Evolutionary conservation across 306 rosid genomes (phyloP).

Genomic region (Luffa aegyptiaca): DNA sequence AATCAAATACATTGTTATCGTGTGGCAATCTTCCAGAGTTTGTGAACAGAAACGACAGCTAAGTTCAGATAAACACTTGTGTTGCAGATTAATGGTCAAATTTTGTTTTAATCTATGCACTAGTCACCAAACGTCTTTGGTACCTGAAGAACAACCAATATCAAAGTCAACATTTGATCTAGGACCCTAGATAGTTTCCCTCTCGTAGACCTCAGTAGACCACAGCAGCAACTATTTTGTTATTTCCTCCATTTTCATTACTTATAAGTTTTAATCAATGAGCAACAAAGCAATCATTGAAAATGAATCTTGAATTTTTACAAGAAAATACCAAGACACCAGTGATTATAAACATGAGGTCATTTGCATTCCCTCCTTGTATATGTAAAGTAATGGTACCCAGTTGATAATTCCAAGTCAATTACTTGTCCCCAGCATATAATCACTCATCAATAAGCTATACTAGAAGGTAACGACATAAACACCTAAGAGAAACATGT

Average conservation of each 20-base stretch:
- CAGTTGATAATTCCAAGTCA: slow-evolving; percentile 83
- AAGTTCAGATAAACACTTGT: neutral
- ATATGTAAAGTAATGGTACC: slow-evolving; percentile 96
- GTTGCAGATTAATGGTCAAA: neutral
- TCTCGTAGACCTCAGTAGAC: neutral
- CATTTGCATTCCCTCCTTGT: slow-evolving; percentile 49
- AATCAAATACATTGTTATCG: neutral
- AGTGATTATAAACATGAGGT: neutral
- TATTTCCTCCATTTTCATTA: neutral
- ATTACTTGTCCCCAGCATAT: slow-evolving; percentile 39
- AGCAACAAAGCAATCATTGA: neutral
- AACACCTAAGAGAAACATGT: slow-evolving; percentile 5
- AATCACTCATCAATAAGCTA: neutral
- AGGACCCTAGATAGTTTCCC: neutral
- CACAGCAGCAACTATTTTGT: neutral
- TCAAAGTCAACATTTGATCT: neutral
- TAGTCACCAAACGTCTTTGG: neutral
- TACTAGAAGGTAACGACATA: neutral
- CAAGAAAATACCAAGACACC: neutral
- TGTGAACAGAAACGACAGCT: neutral
- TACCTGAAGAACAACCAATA: neutral
- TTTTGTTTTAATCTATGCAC: neutral
- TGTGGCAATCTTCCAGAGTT: neutral
- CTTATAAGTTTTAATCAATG: neutral
- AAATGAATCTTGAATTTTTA: neutral